Evolutionary conservation across 129 eudicot genomes (phyloP).

Genomic region (Escallonia rubra): DNA sequence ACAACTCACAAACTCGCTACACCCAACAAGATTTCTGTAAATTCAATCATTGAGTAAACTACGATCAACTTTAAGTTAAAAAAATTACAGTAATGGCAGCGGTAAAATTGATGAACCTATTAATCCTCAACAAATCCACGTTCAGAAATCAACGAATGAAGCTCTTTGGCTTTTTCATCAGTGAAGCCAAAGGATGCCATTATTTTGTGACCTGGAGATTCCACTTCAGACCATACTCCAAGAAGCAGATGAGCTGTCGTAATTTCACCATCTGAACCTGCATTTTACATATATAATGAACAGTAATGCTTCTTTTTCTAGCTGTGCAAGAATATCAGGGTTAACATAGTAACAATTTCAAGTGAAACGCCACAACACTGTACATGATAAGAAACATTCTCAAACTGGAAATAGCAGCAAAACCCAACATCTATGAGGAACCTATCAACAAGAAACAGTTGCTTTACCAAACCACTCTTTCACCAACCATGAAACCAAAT

Average conservation of each 20-base stretch:
- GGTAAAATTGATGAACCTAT: conserved; percentile 1
- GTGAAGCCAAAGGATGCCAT: conserved; percentile 61
- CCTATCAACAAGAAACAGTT: too few relatives aligned
- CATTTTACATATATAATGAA: conserved; percentile 8
- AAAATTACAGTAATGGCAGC: not conserved
- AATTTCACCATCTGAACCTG: conserved; percentile 60
- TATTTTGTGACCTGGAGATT: conserved; percentile 63
- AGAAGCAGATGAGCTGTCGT: conserved; percentile 64
- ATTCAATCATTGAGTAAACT: not conserved
- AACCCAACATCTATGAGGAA: too few relatives aligned
- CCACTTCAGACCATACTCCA: conserved; percentile 65
- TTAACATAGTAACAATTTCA: too few relatives aligned
- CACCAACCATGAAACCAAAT: too few relatives aligned
- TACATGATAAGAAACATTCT: too few relatives aligned
- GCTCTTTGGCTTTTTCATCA: conserved; percentile 48
- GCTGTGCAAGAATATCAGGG: too few relatives aligned
- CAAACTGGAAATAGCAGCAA: too few relatives aligned
- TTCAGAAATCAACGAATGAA: conserved; percentile 44
- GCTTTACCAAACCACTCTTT: too few relatives aligned
- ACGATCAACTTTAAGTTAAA: not conserved
- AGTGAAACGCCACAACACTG: not conserved
- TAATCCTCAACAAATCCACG: conserved; percentile 51
- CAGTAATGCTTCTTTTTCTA: not conserved
- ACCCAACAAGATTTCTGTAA: not conserved
- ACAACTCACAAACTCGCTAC: not conserved